Conservation (phyloP, 2,329 filamentous ascomycete species). For the Colletotrichum trifolii region DNA sequence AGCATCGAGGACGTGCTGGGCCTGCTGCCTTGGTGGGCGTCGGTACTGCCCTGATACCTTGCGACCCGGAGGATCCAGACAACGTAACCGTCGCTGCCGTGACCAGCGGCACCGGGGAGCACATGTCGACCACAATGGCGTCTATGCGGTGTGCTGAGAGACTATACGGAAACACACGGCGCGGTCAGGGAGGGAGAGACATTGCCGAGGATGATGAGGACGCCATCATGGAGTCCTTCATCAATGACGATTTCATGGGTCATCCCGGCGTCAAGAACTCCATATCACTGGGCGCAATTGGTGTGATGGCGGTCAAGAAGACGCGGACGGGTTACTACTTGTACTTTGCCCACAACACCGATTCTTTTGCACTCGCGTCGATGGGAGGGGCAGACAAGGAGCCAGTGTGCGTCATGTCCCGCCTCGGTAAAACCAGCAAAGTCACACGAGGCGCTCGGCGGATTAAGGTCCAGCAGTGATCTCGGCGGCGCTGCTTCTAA, state of each 20-base stretch:
- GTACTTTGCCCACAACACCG: conserved; percentile 97
- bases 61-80: conserved; percentile 75
- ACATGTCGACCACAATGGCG: conserved; percentile 96
- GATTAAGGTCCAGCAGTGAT: conserved; percentile 45
- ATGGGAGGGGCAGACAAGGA: conserved; percentile 83
- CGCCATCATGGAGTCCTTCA: conserved; percentile 78
- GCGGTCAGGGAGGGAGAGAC: conserved; percentile 69
- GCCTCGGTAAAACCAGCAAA: conserved; percentile 65
- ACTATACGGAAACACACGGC: conserved; percentile 77
- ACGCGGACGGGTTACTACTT: conserved; percentile 79
- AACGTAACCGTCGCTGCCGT: conserved; percentile 81
- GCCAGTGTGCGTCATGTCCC: conserved; percentile 89
- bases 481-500: not conserved
- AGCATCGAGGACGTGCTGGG: conserved; percentile 89
- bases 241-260: conserved; percentile 90
- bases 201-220: conserved; percentile 81
- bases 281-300: conserved; percentile 87
- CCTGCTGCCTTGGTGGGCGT: conserved; percentile 93
- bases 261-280: conserved; percentile 87
- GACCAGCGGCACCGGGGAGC: conserved; percentile 94
- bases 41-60: conserved; percentile 88
- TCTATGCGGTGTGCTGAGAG: conserved; percentile 88
- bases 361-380: conserved; percentile 85
- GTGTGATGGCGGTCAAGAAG: conserved; percentile 91
- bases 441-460: conserved; percentile 68